phyloP scores from a whole-genome alignment of 495 filamentous ascomycete species.

The Trichoderma erinaceum region DNA sequence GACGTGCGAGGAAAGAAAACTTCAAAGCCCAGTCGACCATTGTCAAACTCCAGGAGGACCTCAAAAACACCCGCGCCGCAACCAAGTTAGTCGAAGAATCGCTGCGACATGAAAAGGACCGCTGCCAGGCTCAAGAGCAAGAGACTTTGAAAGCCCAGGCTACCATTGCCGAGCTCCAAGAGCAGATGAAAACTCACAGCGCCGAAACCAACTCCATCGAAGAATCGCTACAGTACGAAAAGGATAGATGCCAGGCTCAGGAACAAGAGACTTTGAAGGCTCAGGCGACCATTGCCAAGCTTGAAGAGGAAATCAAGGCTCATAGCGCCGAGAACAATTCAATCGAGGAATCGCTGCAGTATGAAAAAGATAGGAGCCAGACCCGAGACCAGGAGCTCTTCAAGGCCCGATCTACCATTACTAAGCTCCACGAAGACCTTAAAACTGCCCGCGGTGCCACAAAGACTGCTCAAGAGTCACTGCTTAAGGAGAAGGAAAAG shows the following conservation, averaged over 20 bases:
- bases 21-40: slow-evolving; percentile 73
- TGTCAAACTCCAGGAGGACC: slow-evolving; percentile 76
- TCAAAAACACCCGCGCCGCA: slow-evolving; percentile 59
- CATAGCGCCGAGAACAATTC: slow-evolving; percentile 55
- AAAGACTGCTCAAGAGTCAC: slow-evolving; percentile 5
- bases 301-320: slow-evolving; percentile 67
- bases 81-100: slow-evolving; percentile 34
- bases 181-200: slow-evolving; percentile 68
- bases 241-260: slow-evolving; percentile 41
- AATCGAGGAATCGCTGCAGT: slow-evolving; percentile 51
- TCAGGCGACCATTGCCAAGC: slow-evolving; percentile 61
- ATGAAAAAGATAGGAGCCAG: not conserved
- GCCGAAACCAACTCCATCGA: slow-evolving; percentile 37
- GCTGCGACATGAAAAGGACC: slow-evolving; percentile 43
- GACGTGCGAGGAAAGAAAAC: slow-evolving; percentile 73
- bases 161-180: slow-evolving; percentile 68
- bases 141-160: slow-evolving; percentile 72
- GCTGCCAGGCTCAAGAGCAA: slow-evolving; percentile 54
- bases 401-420: no score
- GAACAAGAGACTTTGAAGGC: slow-evolving; percentile 76
- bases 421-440: no score
- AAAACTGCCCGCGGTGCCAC: no score
- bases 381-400: not conserved
- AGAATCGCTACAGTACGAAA: slow-evolving; percentile 40
- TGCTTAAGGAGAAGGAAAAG: slow-evolving; percentile 43